These are phyloP conservation scores for Knufia petricola DNA, from an alignment of 2,329 filamentous ascomycete genomes.

Conservation along the genomic window DNA sequence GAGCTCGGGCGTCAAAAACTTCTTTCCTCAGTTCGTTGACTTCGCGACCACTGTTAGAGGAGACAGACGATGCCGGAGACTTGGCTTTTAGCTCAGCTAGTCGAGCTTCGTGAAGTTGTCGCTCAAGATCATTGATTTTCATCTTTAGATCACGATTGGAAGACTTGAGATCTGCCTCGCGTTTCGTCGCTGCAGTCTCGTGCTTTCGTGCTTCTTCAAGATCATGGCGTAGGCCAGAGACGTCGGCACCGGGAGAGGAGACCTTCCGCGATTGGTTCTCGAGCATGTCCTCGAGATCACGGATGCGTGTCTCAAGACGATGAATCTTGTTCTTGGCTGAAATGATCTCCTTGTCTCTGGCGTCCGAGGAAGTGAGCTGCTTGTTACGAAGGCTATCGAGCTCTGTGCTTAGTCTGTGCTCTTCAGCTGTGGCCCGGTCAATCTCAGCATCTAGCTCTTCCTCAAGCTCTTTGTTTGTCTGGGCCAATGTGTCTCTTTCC, in stretches of 20 bases:
- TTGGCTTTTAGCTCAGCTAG: conserved; percentile 36
- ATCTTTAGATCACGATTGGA: conserved; percentile 54
- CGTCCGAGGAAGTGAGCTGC: conserved; percentile 32
- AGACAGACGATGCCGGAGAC: conserved; percentile 43
- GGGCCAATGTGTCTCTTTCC: conserved; percentile 49
- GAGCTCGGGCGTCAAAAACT: conserved; percentile 50
- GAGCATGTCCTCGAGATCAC: conserved; percentile 43
- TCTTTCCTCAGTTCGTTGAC: conserved; percentile 51
- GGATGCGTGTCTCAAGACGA: conserved; percentile 51
- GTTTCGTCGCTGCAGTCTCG: conserved; percentile 55
- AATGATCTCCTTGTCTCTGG: conserved; percentile 39
- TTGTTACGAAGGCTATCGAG: conserved; percentile 44
- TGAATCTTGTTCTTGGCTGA: conserved; percentile 52
- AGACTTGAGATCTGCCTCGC: conserved; percentile 56
- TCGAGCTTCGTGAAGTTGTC: conserved; percentile 55
- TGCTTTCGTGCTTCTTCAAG: conserved; percentile 56
- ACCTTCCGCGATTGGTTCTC: conserved; percentile 43
- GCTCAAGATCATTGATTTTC: conserved; percentile 57
- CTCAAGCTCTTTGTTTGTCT: conserved; percentile 52
- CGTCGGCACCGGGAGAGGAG: conserved; percentile 35
- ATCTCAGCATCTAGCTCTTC: conserved; percentile 57
- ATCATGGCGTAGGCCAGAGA: conserved; percentile 54
- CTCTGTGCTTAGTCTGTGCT: conserved; percentile 48
- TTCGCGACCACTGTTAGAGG: conserved; percentile 49
- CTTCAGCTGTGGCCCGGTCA: conserved; percentile 56